phyloP scores from a whole-genome alignment of 768 basidiomycete species.

The Holtermanniella nyarrowii region DNA sequence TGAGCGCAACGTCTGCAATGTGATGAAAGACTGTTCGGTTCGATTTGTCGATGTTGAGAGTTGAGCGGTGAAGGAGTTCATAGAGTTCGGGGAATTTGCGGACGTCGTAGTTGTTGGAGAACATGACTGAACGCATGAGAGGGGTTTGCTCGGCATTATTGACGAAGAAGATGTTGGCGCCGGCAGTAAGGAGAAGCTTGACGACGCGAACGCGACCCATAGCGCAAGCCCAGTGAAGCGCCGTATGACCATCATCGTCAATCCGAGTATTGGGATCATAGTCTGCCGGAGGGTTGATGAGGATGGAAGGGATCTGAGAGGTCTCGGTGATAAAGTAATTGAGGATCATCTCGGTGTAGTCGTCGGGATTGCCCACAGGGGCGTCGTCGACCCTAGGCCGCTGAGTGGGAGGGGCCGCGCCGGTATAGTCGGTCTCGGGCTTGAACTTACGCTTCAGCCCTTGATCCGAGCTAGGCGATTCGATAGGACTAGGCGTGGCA shows the following conservation, averaged over 20 bases:
- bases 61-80: slow-evolving; percentile 92
- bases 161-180: slow-evolving; percentile 92
- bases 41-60: slow-evolving; percentile 94
- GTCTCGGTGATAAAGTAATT: slow-evolving; percentile 99
- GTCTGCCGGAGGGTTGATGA: slow-evolving; percentile 76
- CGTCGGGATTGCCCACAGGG: slow-evolving; percentile 37
- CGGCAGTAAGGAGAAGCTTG: slow-evolving; percentile 82
- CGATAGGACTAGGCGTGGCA: slow-evolving; percentile 19
- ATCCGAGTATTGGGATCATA: slow-evolving; percentile 94
- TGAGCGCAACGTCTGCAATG: slow-evolving; percentile 92
- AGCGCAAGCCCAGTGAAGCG: slow-evolving; percentile 96
- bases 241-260: slow-evolving; percentile 95
- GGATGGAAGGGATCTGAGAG: slow-evolving; percentile 73
- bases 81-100: slow-evolving; percentile 97
- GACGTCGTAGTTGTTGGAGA: slow-evolving; percentile 98
- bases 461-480: slow-evolving; percentile 1
- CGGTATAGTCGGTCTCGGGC: slow-evolving; percentile 4
- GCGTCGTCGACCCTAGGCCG: slow-evolving; percentile 11
- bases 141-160: slow-evolving; percentile 96
- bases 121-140: slow-evolving; percentile 98
- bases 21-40: slow-evolving; percentile 98
- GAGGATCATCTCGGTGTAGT: slow-evolving; percentile 85
- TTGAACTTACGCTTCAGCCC: background rate
- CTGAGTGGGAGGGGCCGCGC: slow-evolving; percentile 1
- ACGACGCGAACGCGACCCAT: slow-evolving; percentile 97